phyloP scores from a whole-genome alignment of 2,329 filamentous ascomycete genomes.

The Aspergillus carbonarius region DNA sequence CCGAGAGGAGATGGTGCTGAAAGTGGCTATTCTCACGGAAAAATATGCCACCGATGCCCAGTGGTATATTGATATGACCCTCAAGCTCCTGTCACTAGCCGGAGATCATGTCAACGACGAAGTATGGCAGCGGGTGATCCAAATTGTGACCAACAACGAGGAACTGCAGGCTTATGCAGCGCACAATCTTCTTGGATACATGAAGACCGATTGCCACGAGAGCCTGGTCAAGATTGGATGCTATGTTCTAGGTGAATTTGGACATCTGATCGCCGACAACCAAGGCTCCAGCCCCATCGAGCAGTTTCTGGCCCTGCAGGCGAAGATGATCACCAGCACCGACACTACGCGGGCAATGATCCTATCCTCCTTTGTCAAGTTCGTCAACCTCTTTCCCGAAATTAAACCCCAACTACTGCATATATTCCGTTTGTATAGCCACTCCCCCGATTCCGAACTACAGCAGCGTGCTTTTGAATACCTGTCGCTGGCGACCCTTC shows the following conservation, averaged over 20 bases:
- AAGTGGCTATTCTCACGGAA: conserved; percentile 96
- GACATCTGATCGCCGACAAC: conserved; percentile 91
- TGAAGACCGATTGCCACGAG: conserved; percentile 93
- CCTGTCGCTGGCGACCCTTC: conserved; percentile 76
- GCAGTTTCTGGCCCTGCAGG: conserved; percentile 88
- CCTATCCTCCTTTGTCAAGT: conserved; percentile 93
- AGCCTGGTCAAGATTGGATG: conserved; percentile 97
- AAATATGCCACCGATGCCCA: conserved; percentile 98
- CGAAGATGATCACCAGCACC: conserved; percentile 85
- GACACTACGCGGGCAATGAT: conserved; percentile 91
- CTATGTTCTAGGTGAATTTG: conserved; percentile 94
- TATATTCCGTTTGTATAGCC: conserved; percentile 88
- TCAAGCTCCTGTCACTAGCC: conserved; percentile 91
- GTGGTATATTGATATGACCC: conserved; percentile 98
- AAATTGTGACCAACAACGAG: conserved; percentile 99
- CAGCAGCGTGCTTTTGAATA: conserved; percentile 98
- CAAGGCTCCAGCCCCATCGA: conserved; percentile 93
- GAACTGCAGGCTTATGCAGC: conserved; percentile 96
- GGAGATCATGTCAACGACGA: conserved; percentile 98
- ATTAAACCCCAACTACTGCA: conserved; percentile 93
- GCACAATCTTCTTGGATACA: conserved; percentile 86
- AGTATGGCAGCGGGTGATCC: conserved; percentile 97
- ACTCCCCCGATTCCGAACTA: conserved; percentile 90
- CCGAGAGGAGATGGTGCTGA: conserved; percentile 97
- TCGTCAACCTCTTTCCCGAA: conserved; percentile 95